Evolutionary conservation across 441 rosid species (phyloP).

Genomic region (Erodium trifolium): DNA sequence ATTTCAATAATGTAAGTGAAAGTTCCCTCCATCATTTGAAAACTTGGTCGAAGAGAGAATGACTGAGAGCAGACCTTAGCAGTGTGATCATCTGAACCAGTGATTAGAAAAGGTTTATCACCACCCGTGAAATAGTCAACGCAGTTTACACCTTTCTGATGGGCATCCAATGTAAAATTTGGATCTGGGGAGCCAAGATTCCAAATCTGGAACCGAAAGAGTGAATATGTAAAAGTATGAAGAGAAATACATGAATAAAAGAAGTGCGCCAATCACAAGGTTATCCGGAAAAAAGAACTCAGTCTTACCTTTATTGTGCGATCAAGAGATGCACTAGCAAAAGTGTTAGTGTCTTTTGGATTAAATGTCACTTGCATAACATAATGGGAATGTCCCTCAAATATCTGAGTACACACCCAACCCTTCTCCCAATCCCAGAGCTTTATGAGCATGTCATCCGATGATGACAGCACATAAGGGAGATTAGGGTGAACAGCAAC

Average conservation of each 20-base stretch:
- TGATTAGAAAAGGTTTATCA: conserved; percentile 77
- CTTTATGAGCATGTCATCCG: conserved; percentile 84
- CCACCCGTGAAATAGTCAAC: conserved; percentile 92
- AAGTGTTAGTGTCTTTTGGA: conserved; percentile 59
- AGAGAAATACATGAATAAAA: conserved; percentile 11
- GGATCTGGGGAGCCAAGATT: conserved; percentile 92
- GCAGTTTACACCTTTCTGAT: conserved; percentile 90
- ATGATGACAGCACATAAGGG: conserved; percentile 69
- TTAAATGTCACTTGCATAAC: conserved; percentile 34
- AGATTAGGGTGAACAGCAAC: conserved; percentile 71
- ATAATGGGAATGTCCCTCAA: conserved; percentile 57
- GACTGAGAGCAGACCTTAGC: conserved; percentile 56
- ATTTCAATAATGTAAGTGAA: background rate
- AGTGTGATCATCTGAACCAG: conserved; percentile 94
- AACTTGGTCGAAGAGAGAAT: background rate
- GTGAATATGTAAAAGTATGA: background rate
- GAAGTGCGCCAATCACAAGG: conserved; percentile 10
- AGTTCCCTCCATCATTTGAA: background rate
- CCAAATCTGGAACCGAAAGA: conserved; percentile 56
- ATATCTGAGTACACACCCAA: conserved; percentile 72
- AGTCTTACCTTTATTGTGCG: conserved; percentile 59
- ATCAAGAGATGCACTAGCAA: conserved; percentile 93
- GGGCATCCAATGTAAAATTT: conserved; percentile 83
- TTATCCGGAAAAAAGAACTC: conserved; percentile 5
- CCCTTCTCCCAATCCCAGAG: conserved; percentile 97